Evolutionary conservation across 331 rosid genomes (phyloP).

Genomic region (Quercus phellos): DNA sequence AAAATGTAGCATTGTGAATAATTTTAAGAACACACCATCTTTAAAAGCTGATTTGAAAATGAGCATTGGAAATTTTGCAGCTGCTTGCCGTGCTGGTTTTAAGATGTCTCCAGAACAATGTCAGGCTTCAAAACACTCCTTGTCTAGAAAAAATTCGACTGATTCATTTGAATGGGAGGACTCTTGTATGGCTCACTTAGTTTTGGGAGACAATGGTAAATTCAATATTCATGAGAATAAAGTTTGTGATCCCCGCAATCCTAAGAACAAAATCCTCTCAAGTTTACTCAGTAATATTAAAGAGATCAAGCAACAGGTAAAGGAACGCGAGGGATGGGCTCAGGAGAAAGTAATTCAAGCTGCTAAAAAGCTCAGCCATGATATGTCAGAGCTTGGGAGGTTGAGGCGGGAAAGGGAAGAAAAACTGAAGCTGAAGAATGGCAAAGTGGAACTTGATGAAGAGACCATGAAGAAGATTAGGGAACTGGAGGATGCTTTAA

Average conservation of each 20-base stretch:
- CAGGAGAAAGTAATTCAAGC: slow-evolving; percentile 3
- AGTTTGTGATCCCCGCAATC: background rate
- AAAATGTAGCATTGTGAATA: background rate
- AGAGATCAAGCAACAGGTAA: background rate
- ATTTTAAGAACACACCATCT: background rate
- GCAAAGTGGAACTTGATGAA: background rate
- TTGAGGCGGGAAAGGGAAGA: background rate
- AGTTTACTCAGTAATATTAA: background rate
- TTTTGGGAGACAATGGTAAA: background rate
- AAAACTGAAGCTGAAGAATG: background rate
- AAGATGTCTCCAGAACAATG: background rate
- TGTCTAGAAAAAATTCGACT: background rate
- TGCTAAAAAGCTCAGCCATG: slow-evolving; percentile 7
- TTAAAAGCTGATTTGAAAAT: background rate
- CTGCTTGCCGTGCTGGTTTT: background rate
- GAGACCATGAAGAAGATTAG: background rate
- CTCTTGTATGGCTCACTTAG: background rate
- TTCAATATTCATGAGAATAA: background rate
- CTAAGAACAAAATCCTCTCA: background rate
- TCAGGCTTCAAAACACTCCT: background rate
- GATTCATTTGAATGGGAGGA: background rate
- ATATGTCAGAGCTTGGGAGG: background rate
- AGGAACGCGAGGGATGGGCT: slow-evolving; percentile 5
- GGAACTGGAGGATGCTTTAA: background rate
- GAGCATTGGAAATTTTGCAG: background rate